Evolutionary conservation across 2,329 filamentous ascomycete species (phyloP), one percentile per base, ranked within the genome.

Genomic region (Clonostachys byssicola): DNA sequence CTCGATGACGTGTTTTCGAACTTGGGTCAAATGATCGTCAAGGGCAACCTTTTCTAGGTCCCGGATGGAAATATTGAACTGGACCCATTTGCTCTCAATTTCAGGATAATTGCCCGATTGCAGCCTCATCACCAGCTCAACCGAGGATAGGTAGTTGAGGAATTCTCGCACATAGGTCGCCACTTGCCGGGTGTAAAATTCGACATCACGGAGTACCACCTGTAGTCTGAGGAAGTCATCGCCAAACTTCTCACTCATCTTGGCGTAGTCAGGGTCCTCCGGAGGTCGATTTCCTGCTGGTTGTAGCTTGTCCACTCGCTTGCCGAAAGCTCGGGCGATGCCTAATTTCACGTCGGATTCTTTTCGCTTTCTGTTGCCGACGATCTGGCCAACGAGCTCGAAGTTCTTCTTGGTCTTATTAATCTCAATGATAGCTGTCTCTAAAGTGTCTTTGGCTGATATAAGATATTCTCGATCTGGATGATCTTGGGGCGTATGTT

Each of bases 391-490:
- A 20, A 97, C 89, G 42, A 95, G 81, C 65, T 96, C 90, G 49
- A 92, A 91, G 46, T 95, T 92, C 70, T 92, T 95, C 72, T 96
- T 97, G 47, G 91, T 85, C 62, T 95, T 91, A 69, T 99, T 96
- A 65, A 97, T 97, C 51, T 92, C 88, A 46, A 88, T 80, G 18
- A 89, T 82, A 10, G 92, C 86, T 36, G 77, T 78, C 53, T 87
- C 82, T 12, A 86, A 61, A 5, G 69, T 65, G 2, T 69, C 68
- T 52, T 77, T 77, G 34, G 80, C 77, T 5, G 64, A 60, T 44
- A 74, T 52, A 34, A 99, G 77, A 9, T 80, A 72, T 23, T 76
- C 72, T 50, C 86, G 81, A 64, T 99, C 94, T 0, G 92, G 92
- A 60, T 99, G 94, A 52, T 91, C 85, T 10, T 77, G 67, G 0